phyloP scores from a whole-genome alignment of 495 filamentous ascomycete genomes.

The Venustampulla echinocandica region DNA sequence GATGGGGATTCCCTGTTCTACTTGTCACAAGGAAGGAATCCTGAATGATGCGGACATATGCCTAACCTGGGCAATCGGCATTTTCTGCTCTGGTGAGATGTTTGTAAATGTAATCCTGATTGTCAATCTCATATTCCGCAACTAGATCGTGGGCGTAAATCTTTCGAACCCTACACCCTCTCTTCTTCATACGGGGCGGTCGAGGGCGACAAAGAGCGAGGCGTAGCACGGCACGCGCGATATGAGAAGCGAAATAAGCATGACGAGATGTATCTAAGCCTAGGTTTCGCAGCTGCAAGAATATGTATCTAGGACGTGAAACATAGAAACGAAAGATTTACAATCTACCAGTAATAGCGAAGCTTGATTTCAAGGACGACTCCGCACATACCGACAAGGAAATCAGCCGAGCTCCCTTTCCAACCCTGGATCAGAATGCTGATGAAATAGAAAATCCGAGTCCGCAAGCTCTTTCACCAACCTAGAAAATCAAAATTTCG shows the following conservation, averaged over 20 bases:
- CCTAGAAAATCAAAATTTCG: too few species aligned
- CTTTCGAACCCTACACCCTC: conserved; percentile 10
- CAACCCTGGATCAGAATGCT: too few species aligned
- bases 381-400: too few species aligned
- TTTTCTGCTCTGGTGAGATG: conserved; percentile 10
- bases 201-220: conserved; percentile 13
- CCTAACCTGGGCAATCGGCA: conserved; percentile 8
- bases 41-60: conserved; percentile 11
- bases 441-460: too few species aligned
- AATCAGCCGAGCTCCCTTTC: too few species aligned
- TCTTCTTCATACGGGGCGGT: conserved; percentile 21
- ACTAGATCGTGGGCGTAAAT: conserved; percentile 11
- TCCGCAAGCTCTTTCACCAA: too few species aligned
- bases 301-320: conserved; percentile 12
- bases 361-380: too few species aligned
- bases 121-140: conserved; percentile 10
- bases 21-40: conserved; percentile 12
- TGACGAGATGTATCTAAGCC: conserved; percentile 13
- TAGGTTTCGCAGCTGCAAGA: conserved; percentile 13
- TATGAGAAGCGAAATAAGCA: conserved; percentile 11
- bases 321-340: conserved; percentile 10
- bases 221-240: conserved; percentile 11
- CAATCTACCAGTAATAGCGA: too few species aligned
- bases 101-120: conserved; percentile 11
- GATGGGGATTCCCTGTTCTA: conserved; percentile 12